Percentiles rank a stretch among this genome's conserved stretches.
Conservation (phyloP, 768 basidiomycete genomes). For the Macrocybe gigantea region DNA sequence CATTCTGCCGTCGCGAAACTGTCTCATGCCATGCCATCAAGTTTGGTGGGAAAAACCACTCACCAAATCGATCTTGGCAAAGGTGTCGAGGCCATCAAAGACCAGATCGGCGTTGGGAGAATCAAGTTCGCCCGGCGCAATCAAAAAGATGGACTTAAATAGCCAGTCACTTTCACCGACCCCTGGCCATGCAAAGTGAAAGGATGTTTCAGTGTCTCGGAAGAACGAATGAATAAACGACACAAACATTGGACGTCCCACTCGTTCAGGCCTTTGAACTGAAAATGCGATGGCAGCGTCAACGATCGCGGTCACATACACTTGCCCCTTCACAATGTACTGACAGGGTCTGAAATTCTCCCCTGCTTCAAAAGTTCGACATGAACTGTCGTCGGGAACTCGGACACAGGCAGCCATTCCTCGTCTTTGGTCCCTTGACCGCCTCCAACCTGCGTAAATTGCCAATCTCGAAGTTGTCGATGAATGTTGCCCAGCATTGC, state of each 20-base stretch:
- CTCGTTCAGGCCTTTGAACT: conserved; percentile 78
- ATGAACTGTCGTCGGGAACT: conserved; percentile 83
- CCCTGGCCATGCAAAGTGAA: conserved; percentile 43
- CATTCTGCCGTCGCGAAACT: conserved; percentile 48
- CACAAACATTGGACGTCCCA: conserved; percentile 86
- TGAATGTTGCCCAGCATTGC: too few relatives aligned
- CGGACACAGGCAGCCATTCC: conserved; percentile 61
- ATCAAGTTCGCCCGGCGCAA: conserved; percentile 40
- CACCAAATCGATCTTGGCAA: conserved; percentile 67
- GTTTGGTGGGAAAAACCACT: conserved; percentile 15
- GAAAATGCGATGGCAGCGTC: background rate
- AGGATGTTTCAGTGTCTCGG: background rate
- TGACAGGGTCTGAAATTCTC: conserved; percentile 79
- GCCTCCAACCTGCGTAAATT: conserved; percentile 62
- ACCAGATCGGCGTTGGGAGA: conserved; percentile 61
- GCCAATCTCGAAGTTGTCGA: conserved; percentile 42
- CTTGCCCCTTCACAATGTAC: conserved; percentile 13
- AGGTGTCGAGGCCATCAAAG: conserved; percentile 91
- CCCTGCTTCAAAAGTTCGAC: conserved; percentile 72
- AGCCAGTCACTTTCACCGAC: conserved; percentile 83
- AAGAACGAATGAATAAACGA: background rate
- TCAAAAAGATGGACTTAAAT: conserved; percentile 64
- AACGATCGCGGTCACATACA: background rate
- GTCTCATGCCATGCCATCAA: background rate
- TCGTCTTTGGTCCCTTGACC: conserved; percentile 50